Conservation (phyloP, 805 yeast genomes). For the Nakazawaea ishiwadae region DNA sequence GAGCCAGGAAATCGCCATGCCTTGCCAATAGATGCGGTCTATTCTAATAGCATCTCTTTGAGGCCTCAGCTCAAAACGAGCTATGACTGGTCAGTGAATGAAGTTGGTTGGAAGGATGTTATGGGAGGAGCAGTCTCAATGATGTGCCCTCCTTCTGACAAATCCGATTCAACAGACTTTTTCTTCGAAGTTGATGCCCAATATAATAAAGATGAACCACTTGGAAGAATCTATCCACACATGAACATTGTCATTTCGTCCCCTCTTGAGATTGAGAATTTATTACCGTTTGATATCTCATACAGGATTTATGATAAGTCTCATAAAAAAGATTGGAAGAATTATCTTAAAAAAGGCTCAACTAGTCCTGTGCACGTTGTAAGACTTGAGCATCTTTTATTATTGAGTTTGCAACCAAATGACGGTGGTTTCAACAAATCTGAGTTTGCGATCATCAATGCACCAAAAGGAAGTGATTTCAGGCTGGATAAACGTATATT, state of each 20-base stretch:
- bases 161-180: slow-evolving; percentile 34
- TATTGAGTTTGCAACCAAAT: slow-evolving; percentile 65
- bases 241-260: slow-evolving; percentile 74
- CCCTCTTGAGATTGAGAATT: slow-evolving; percentile 80
- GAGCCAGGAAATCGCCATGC: slow-evolving; percentile 57
- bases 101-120: slow-evolving; percentile 62
- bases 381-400: slow-evolving; percentile 61
- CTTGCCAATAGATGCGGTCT: slow-evolving; percentile 70
- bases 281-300: slow-evolving; percentile 75
- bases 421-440: slow-evolving; percentile 59
- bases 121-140: slow-evolving; percentile 46
- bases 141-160: slow-evolving; percentile 47
- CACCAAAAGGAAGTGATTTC: slow-evolving; percentile 50
- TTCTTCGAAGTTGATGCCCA: slow-evolving; percentile 72
- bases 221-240: slow-evolving; percentile 77
- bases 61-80: slow-evolving; percentile 55
- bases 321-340: slow-evolving; percentile 61
- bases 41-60: slow-evolving; percentile 49
- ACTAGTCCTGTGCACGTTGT: slow-evolving; percentile 78
- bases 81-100: slow-evolving; percentile 65
- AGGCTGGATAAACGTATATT: slow-evolving; percentile 48
- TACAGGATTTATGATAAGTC: slow-evolving; percentile 77
- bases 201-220: slow-evolving; percentile 61
- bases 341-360: slow-evolving; percentile 57
- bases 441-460: slow-evolving; percentile 71